Evolutionary conservation across 2,329 filamentous ascomycete genomes (phyloP), one percentile per base, ranked within the genome.

Genomic region (Karstenula rhodostoma): DNA sequence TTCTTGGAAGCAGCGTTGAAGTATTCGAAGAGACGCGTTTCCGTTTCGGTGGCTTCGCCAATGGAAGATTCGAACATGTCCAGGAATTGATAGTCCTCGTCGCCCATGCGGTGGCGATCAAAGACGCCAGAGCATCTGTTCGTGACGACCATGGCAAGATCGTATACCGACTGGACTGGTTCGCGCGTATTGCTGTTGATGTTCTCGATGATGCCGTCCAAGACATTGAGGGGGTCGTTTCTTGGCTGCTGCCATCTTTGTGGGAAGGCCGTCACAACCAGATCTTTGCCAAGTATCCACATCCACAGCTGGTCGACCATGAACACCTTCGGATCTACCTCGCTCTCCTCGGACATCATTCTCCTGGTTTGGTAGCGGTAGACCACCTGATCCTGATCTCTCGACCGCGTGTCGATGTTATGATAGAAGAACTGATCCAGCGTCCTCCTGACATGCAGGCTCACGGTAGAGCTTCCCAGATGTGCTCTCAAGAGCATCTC

Each of bases 241-340:
- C 84, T 84, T 0, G 86, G 86, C 69, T 89, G 86, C 33, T 84
- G 79, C 85, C 85, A 87, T 5, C 85, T 78, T 62, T 87, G 82
- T 2, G 85, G 85, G 58, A 87, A 87, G 56, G 83, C 83, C 0
- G 85, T 87, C 12, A 90, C 82, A 19, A 90, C 82, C 17, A 89
- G 75, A 59, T 88, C 86, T 71, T 79, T 79, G 12, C 84, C 78
- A 0, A 90, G 69, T 3, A 88, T 80, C 85, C 86, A 89, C 70
- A 90, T 83, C 88, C 88, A 90, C 1, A 90, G 77, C 66, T 90
- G 88, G 69, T 90, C 88, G 0, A 90, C 87, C 87, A 89, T 89
- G 71, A 88, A 88, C 2, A 89, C 83, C 61, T 88, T 88, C 0
- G 82, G 81, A 57, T 87, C 84, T 1, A 75, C 76, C 72, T 70